phyloP scores from a whole-genome alignment of 1,284 basidiomycete species.

The Cutaneotrichosporon cutaneum region DNA sequence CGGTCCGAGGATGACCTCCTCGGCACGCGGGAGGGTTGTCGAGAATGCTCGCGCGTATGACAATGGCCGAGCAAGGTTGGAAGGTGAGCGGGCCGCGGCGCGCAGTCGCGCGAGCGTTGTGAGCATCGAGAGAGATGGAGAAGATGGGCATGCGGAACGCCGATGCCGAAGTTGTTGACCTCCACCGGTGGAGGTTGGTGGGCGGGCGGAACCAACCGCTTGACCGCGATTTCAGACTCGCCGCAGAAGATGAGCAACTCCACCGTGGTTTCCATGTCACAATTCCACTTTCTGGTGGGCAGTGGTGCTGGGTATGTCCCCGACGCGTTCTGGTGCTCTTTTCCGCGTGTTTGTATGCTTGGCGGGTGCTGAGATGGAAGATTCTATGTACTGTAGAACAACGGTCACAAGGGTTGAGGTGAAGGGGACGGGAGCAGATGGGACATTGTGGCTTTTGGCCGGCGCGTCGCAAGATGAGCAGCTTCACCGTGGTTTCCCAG shows the following conservation, averaged over 20 bases:
- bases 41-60: conserved; percentile 6
- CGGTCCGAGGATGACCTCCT: conserved; percentile 8
- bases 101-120: background rate
- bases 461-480: too few species aligned
- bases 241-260: background rate
- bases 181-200: background rate
- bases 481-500: too few species aligned
- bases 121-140: background rate
- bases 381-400: background rate
- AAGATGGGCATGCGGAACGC: background rate
- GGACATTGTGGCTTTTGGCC: too few species aligned
- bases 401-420: too few species aligned
- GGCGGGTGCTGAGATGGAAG: background rate
- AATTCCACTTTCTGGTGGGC: conserved; percentile 1
- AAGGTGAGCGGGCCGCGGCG: background rate
- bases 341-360: conserved; percentile 23
- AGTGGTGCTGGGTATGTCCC: background rate
- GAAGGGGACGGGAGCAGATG: too few species aligned
- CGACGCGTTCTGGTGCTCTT: conserved; percentile 8
- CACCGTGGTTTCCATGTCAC: conserved; percentile 20
- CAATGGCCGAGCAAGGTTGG: background rate
- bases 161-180: background rate
- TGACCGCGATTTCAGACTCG: background rate
- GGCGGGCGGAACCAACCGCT: background rate
- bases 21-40: background rate